Evolutionary conservation across 805 yeast species (phyloP).

Genomic region (Yamadazyma laniorum): DNA sequence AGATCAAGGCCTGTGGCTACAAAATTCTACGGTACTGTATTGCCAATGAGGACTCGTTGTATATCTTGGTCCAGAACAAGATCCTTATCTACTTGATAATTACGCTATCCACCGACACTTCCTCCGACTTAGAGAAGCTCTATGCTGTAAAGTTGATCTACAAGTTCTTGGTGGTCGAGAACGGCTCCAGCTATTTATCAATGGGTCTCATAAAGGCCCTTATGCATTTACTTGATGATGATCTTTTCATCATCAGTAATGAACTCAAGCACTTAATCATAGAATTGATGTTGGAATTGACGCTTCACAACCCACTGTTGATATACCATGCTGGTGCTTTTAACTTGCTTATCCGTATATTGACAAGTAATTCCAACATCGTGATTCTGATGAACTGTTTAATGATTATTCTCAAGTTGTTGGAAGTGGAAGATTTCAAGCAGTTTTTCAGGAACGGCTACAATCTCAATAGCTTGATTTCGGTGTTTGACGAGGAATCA

Average conservation of each 20-base stretch:
- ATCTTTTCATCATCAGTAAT: conserved; percentile 2
- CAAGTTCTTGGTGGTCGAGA: conserved; percentile 50
- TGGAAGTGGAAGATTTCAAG: conserved; percentile 58
- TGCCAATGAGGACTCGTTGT: conserved; percentile 52
- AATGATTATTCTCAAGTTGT: conserved; percentile 45
- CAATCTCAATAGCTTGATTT: conserved; percentile 60
- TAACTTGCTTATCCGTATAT: conserved; percentile 41
- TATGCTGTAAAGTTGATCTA: conserved; percentile 76
- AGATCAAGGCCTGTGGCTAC: conserved; percentile 73
- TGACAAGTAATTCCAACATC: conserved; percentile 38
- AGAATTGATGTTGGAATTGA: conserved; percentile 40
- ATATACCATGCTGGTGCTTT: conserved; percentile 54
- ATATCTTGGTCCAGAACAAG: conserved; percentile 50
- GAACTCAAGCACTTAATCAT: conserved; percentile 35
- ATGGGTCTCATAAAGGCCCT: conserved; percentile 67
- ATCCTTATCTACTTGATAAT: conserved; percentile 63
- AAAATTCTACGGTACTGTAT: conserved; percentile 67
- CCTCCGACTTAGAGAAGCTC: conserved; percentile 60
- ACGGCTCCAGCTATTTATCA: conserved; percentile 52
- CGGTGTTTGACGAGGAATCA: conserved; percentile 62
- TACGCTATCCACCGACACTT: conserved; percentile 58
- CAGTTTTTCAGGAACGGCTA: conserved; percentile 54
- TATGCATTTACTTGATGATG: conserved; percentile 54
- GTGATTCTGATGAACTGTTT: conserved; percentile 18
- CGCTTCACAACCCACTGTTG: conserved; percentile 39